phyloP scores from a whole-genome alignment of 2,329 filamentous ascomycete species.

The Juglanconis oblonga region DNA sequence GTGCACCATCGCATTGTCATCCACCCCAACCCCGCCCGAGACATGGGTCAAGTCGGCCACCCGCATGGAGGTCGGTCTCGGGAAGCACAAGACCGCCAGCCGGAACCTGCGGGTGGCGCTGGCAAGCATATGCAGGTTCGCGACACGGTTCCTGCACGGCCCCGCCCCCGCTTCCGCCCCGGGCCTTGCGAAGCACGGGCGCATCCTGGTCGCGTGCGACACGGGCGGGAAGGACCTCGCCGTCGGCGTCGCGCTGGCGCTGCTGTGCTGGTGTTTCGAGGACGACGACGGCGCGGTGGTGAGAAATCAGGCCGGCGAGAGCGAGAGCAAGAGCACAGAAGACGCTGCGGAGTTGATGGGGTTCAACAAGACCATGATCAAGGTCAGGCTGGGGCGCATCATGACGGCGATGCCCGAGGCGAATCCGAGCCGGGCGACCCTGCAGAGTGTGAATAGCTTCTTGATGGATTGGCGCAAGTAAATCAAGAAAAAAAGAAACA shows the following conservation, averaged over 20 bases:
- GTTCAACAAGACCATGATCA: slow-evolving; percentile 76
- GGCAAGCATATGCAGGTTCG: slow-evolving; percentile 58
- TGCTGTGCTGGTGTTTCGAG: slow-evolving; percentile 69
- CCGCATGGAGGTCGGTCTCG: slow-evolving; percentile 59
- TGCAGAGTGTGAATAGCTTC: slow-evolving; percentile 90
- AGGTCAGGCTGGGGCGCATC: slow-evolving; percentile 75
- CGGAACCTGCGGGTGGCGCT: slow-evolving; percentile 76
- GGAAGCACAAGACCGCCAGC: slow-evolving; percentile 73
- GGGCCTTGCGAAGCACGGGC: neutral
- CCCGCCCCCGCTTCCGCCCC: neutral
- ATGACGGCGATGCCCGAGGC: slow-evolving; percentile 74
- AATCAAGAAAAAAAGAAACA: neutral
- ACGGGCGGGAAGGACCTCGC: slow-evolving; percentile 73
- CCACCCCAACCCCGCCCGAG: slow-evolving; percentile 42
- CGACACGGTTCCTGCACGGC: slow-evolving; percentile 35
- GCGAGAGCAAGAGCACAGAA: slow-evolving; percentile 15
- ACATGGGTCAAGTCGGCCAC: slow-evolving; percentile 35
- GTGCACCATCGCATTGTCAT: slow-evolving; percentile 42
- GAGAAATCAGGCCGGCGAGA: neutral
- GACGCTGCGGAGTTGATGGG: slow-evolving; percentile 19
- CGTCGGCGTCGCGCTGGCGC: slow-evolving; percentile 71
- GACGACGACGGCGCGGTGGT: slow-evolving; percentile 54
- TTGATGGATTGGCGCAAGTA: slow-evolving; percentile 60
- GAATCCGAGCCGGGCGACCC: slow-evolving; percentile 78
- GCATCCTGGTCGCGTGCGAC: slow-evolving; percentile 65